Evolutionary conservation across 208 protist genomes (phyloP), one percentile per base, ranked within the genome.

Genomic region (Wallacemonas sp.): DNA sequence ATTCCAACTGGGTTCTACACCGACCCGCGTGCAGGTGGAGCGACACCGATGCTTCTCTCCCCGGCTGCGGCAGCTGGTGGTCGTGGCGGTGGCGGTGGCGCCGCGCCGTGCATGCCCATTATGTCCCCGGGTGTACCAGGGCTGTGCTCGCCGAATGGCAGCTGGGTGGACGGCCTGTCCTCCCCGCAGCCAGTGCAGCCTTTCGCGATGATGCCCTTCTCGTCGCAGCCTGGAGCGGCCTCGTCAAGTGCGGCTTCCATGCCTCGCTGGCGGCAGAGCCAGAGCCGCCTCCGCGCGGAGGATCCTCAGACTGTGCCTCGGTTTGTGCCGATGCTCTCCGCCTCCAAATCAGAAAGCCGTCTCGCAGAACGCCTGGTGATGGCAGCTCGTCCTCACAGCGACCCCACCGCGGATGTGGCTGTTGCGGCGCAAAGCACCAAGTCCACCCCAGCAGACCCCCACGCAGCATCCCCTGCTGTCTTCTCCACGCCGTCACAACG

Each of bases 281-380:
- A 58, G 28, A 58, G 51, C 30, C 51, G 51, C 15, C 17, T n/a
- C 9, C 51, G 51, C 5, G 51, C 30, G 4, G 51, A 39, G 17
- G 51, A 38, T 5, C 51, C 51, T 14, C 51, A 58, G 51, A 58
- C 51, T 3, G 51, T 58, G 51, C 51, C 51, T 2, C 51, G 51
- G 17, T 58, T 58, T 21, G 51, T 58, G 4, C 51, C 51, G n/a
- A 58, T 58, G 51, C 30, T 58, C 3, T 58, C 51, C 28, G 51
- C 51, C 12, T 41, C 51, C 30, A 58, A 58, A 31, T 26, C 19
- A 21, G 51, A 58, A 19, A 31, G 34, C 30, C 51, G 51, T 21
- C 30, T 58, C 11, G 51, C 51, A 4, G 30, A 58, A 2, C 51
- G 51, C 11, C 17, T 58, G 28, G 51, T n/a, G n/a, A 6, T 17